phyloP scores from a whole-genome alignment of 2,329 filamentous ascomycete genomes.

The Aureobasidium pullulans region DNA sequence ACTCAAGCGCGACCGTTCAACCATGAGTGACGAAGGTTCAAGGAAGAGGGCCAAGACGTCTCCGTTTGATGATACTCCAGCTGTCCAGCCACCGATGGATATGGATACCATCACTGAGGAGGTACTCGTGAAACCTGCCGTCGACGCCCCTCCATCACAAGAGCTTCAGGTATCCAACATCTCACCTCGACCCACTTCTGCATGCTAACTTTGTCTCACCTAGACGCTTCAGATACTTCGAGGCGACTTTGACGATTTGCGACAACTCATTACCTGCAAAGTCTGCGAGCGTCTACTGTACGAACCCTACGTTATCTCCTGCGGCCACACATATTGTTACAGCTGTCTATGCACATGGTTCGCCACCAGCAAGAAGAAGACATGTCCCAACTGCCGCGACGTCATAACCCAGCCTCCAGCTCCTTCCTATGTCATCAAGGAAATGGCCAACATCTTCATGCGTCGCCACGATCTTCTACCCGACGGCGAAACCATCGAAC shows the following conservation, averaged over 20 bases:
- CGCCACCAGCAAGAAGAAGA: constrained; percentile 54
- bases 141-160: not conserved
- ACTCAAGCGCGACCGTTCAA: constrained; percentile 6
- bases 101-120: not conserved
- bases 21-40: constrained; percentile 5
- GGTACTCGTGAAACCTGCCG: not conserved
- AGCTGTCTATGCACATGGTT: constrained; percentile 44
- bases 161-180: not conserved
- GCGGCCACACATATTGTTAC: constrained; percentile 68
- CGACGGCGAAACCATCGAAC: constrained; percentile 54
- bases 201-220: not conserved
- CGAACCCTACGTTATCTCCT: constrained; percentile 61
- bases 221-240: constrained; percentile 19
- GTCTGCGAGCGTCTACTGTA: constrained; percentile 63
- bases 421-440: constrained; percentile 58
- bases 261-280: constrained; percentile 56
- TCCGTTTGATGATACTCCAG: not conserved
- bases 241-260: constrained; percentile 53
- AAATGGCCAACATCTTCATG: constrained; percentile 57
- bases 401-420: constrained; percentile 52
- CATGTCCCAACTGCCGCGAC: constrained; percentile 61
- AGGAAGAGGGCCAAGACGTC: constrained; percentile 1
- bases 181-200: no score
- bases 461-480: constrained; percentile 54
- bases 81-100: not conserved